Percentiles rank a stretch among this genome's conserved stretches.
phyloP scores from a whole-genome alignment of 345 rosid species.

The Moricandia moricandioides region DNA sequence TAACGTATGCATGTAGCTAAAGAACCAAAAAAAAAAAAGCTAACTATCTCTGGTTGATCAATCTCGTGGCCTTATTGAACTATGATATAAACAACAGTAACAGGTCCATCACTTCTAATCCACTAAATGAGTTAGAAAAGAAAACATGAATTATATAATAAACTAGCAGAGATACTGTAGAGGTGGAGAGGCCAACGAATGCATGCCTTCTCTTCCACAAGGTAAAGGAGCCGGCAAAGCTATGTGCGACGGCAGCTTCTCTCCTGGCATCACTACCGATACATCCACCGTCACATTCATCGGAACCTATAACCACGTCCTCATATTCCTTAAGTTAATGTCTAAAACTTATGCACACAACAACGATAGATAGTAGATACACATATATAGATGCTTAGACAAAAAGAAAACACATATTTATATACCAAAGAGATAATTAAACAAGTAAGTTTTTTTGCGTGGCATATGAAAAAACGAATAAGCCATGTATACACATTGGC shows the following conservation, averaged over 20 bases:
- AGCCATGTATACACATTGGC: background rate
- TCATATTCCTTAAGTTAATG: background rate
- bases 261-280: slow-evolving; percentile 89
- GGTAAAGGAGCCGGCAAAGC: slow-evolving; percentile 90
- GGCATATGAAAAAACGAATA: too few species aligned
- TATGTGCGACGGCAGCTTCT: slow-evolving; percentile 64
- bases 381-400: background rate
- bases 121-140: too few species aligned
- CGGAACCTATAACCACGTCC: slow-evolving; percentile 41
- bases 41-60: too few species aligned
- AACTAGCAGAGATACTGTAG: background rate
- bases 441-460: too few species aligned
- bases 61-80: too few species aligned
- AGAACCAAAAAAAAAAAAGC: too few species aligned
- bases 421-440: too few species aligned
- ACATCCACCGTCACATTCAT: slow-evolving; percentile 50
- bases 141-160: background rate
- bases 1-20: too few species aligned
- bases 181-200: slow-evolving; percentile 57
- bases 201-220: slow-evolving; percentile 65
- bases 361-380: background rate
- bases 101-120: too few species aligned
- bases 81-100: too few species aligned
- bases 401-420: too few species aligned
- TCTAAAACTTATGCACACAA: background rate